Percentiles rank a stretch among this genome's conserved stretches.
phyloP scores from a whole-genome alignment of 371 early-diverging fungal genomes.

The Mortierella sp. region DNA sequence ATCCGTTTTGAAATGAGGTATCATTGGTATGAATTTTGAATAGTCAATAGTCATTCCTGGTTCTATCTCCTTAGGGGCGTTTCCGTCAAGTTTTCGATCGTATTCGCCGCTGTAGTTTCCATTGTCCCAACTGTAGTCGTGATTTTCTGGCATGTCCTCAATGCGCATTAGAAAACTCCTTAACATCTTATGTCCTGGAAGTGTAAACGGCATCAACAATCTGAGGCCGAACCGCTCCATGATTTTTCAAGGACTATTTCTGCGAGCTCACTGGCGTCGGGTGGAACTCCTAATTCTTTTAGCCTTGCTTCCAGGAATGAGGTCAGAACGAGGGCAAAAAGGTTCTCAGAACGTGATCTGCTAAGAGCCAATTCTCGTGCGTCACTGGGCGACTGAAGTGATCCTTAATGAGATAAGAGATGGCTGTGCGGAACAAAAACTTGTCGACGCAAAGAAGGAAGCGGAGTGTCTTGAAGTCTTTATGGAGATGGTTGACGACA shows the following conservation, averaged over 20 bases:
- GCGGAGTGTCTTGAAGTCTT: background rate
- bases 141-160: too few relatives aligned
- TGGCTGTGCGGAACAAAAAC: background rate
- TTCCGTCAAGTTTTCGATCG: background rate
- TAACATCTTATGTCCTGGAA: too few relatives aligned
- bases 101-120: background rate
- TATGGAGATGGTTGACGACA: background rate
- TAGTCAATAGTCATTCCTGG: background rate
- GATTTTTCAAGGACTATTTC: background rate
- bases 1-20: too few relatives aligned
- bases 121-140: background rate
- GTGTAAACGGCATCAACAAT: background rate
- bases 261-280: background rate
- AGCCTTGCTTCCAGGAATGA: background rate
- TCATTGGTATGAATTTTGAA: background rate
- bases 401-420: background rate
- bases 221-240: background rate
- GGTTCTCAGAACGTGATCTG: background rate
- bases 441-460: background rate
- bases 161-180: too few relatives aligned
- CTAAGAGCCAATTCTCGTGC: background rate
- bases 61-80: background rate
- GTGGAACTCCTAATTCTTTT: background rate
- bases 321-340: background rate
- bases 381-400: background rate